These are phyloP conservation scores for Tuber borchii DNA, from an alignment of 495 filamentous ascomycete genomes.

Conservation along the genomic window DNA sequence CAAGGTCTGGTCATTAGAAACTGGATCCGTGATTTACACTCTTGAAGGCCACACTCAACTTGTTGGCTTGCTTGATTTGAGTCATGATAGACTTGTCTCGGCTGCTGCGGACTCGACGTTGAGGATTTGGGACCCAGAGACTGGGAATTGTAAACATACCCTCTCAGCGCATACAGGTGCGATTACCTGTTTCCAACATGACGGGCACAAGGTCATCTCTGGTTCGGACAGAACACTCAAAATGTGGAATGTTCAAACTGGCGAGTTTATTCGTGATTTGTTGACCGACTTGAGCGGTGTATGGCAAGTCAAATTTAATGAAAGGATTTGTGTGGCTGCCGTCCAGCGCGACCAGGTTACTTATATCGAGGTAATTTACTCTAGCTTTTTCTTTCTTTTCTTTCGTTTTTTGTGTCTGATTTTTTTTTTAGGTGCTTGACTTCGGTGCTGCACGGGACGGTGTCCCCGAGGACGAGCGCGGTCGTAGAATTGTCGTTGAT, in stretches of 20 bases:
- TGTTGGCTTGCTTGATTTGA: constrained; percentile 83
- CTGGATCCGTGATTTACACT: constrained; percentile 74
- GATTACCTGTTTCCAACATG: constrained; percentile 98
- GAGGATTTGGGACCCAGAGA: constrained; percentile 95
- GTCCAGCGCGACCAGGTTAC: constrained; percentile 88
- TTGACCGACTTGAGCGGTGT: constrained; percentile 92
- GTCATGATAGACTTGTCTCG: constrained; percentile 81
- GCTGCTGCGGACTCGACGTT: constrained; percentile 93
- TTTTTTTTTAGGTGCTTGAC: constrained; percentile 61
- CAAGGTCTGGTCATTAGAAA: constrained; percentile 97
- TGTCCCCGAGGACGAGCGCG: constrained; percentile 64
- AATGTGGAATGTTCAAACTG: constrained; percentile 95
- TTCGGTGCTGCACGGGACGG: constrained; percentile 87
- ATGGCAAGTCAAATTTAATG: constrained; percentile 98
- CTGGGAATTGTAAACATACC: constrained; percentile 79
- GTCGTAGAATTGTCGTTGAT: constrained; percentile 74
- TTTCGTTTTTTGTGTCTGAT: constrained; percentile 2
- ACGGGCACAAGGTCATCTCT: constrained; percentile 92
- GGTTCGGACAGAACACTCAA: constrained; percentile 93
- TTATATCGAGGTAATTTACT: constrained; percentile 78
- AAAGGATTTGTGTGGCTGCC: constrained; percentile 88
- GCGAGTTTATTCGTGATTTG: constrained; percentile 87
- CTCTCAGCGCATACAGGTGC: constrained; percentile 90
- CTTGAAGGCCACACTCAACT: constrained; percentile 92
- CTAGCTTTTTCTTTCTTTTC: constrained; percentile 6